Base-by-base conservation (phyloP, 176 grass and related monocot genomes). In the Aegilops speltoides region DNA sequence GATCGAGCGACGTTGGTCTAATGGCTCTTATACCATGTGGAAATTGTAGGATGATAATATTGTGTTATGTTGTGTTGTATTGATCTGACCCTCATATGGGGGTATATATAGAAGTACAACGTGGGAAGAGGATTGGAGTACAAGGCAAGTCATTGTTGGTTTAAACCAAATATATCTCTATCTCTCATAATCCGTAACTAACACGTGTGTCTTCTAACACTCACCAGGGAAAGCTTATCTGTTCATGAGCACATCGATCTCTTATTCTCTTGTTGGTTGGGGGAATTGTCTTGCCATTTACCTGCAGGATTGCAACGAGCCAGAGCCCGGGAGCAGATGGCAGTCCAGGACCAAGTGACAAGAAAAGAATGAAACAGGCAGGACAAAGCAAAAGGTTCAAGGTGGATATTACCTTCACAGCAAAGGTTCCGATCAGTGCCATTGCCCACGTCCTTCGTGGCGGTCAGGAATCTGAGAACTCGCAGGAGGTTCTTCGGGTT, bases 381-480 rank as follows among this genome's bases (percentile, higher is more conserved):
- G 11, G 77, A 80, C 40, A 3, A 0, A 2, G 0, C 40, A 41
- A 41, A 41, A 41, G 10, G 40, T 3, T 41, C 40, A 41, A 41
- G 10, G 40, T 41, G 40, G 40, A 3, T 38, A 34, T 86, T 2
- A 38, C 31, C 37, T 86, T 15, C 0, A 2, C 0, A 8, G 25
- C 34, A 33, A 45, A 6, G 25, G 24, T 80, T 31, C 50, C 52
- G 3, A 46, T 79, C 50, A 71, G 50, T 45, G 50, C 76, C 48
- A 79, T 79, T 86, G 40, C 12, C 50, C 36, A 32, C 9, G 65
- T 86, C 7, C 50, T 72, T 25, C 4, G 84, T 14, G 68, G 76
- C 31, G 84, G 76, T 31, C 65, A 80, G 28, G 77, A 71, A 24
- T 34, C 77, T 2, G 25, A 76, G 57, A 76, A 79, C 19, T 76